phyloP scores from a whole-genome alignment of 169 alveolate species.

The Eimeria brunetti region DNA sequence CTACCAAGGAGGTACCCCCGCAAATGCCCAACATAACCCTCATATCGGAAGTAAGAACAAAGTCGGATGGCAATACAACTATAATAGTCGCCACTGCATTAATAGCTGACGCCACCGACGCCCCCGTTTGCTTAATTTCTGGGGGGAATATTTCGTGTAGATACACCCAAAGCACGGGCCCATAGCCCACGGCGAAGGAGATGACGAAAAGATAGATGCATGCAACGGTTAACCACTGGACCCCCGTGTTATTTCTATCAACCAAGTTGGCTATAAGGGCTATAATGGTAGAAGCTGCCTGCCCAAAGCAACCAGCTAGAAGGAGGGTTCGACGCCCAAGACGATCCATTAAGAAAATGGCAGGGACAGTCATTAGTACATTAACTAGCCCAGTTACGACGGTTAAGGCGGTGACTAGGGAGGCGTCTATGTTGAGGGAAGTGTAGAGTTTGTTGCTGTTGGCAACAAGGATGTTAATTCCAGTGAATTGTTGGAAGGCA shows the following conservation, averaged over 20 bases:
- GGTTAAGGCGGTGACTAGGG: slow-evolving; percentile 82
- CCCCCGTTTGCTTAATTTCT: slow-evolving; percentile 90
- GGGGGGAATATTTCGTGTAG: slow-evolving; percentile 90
- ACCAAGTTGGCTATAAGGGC: slow-evolving; percentile 77
- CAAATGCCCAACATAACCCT: slow-evolving; percentile 84
- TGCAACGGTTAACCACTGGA: slow-evolving; percentile 70
- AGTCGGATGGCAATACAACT: slow-evolving; percentile 88
- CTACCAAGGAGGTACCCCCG: slow-evolving; percentile 84
- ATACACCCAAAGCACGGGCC: slow-evolving; percentile 92
- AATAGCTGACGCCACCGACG: slow-evolving; percentile 87
- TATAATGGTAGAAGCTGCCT: slow-evolving; percentile 82
- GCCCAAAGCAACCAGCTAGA: slow-evolving; percentile 84
- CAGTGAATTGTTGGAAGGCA: slow-evolving; percentile 90
- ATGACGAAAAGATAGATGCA: slow-evolving; percentile 86
- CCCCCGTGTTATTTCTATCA: slow-evolving; percentile 32
- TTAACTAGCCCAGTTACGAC: slow-evolving; percentile 83
- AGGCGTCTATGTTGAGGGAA: slow-evolving; percentile 75
- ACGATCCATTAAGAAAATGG: slow-evolving; percentile 86
- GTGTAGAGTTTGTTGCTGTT: slow-evolving; percentile 88
- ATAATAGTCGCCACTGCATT: slow-evolving; percentile 89
- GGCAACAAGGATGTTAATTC: slow-evolving; percentile 90
- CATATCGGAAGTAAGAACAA: slow-evolving; percentile 81
- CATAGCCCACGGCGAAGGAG: slow-evolving; percentile 90
- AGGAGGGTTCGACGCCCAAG: slow-evolving; percentile 89
- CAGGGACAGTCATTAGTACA: slow-evolving; percentile 85